Base-by-base conservation (phyloP, 805 yeast species). In the Metschnikowia henanensis region DNA sequence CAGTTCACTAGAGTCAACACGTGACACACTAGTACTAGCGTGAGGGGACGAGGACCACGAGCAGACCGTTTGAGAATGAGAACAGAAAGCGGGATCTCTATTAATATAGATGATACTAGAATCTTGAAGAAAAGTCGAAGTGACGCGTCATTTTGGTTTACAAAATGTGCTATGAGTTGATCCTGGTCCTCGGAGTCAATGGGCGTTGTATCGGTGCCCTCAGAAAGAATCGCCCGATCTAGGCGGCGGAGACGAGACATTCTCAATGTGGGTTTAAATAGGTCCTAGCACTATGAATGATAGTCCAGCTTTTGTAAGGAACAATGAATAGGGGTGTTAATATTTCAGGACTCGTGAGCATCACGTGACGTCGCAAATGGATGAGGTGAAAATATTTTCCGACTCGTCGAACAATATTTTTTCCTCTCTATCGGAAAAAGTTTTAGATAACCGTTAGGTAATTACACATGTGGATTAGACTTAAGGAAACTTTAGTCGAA, bases 171-270 rank as follows among this genome's bases (percentile, higher is more conserved):
- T 21, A 60, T 47, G 22, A 60, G 47, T n/a, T 43, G 47, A 5
- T 52, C 50, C 47, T 60, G 64, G 46, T 60, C 64, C 16, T 56
- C 61, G 16, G 51, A 42, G 20, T 60, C 64, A 6, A 60, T 35
- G 18, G 46, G 57, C 5, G 37, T 34, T 9, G 43, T 18, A 16
- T 43, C 45, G 5, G 37, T 25, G 30, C 37, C 43, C 26, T 42
- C 52, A 9, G 53, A 53, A 19, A 60, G 59, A 35, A 60, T 46
- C 23, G 50, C 52, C 32, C 51, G 46, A 43, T 60, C 64, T 2
- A 59, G 12, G 8, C 51, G 47, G 21, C 64, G 56, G 21, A 51
- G 48, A 12, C 63, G 52, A 17, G 60, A 51, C 60, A 56, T 57
- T 23, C 12, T 23, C 10, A 9, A 15, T 21, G n/a, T 13, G 36